Evolutionary conservation across 148 eudicot genomes (phyloP), one percentile per base, ranked within the genome.

Genomic region (Pouteria glomerata): DNA sequence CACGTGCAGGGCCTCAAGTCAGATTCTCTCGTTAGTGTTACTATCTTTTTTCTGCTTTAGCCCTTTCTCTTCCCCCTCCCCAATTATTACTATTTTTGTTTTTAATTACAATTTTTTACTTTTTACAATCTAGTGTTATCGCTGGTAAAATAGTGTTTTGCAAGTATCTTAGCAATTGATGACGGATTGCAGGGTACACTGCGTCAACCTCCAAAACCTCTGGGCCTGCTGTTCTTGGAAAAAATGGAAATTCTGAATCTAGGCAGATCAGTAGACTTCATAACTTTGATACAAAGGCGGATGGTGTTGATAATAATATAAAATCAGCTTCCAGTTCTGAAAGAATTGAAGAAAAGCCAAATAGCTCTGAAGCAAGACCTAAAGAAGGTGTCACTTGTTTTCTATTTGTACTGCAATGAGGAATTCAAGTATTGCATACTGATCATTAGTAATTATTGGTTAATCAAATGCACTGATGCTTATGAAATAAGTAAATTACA

Each of bases 351-450:
- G 92, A 83, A 74, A 90, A 82, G 68, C 69, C 85, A 23, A 65
- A 75, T 52, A 70, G 57, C 73, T 79, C 89, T 56, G 88, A 88
- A 60, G 72, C 73, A 68, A 88, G 98, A 80, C 88, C 87, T 53
- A 93, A 86, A 88, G 96, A 87, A 85, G 92, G 89, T 87, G 33
- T 19, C 14, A 3, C 61, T 14, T 65, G 41, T 66, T 76, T 3
- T 61, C 51, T 68, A 29, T 61, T 19, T 59, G 35, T 57, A n/a
- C 15, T 67, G 59, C 21, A 3, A n/a, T 34, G n/a, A 39, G 52
- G 23, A 4, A 60, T 55, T 63, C 63, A 39, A 63, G 56, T 52
- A 1, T 52, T 26, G 11, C 21, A 48, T 30, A 45, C 2, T 18
- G 6, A 16, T 19, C 44, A 52, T 21, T 55, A 68, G 6, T 48